Evolutionary conservation across 2,329 filamentous ascomycete species (phyloP).

Genomic region (Purpureocillium takamizusanense): DNA sequence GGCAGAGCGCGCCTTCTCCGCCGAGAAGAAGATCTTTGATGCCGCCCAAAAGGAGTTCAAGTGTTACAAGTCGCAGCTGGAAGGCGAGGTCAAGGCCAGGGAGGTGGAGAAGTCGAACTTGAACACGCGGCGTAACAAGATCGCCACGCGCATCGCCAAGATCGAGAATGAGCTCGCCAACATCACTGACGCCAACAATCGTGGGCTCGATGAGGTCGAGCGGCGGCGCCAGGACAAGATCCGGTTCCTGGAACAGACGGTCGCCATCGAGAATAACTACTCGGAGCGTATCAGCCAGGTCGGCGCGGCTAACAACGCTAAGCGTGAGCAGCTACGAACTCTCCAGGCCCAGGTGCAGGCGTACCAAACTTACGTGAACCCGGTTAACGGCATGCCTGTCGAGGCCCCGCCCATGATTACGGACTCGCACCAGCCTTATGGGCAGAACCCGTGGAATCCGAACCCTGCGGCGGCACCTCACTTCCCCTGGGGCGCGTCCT

Average conservation of each 20-base stretch:
- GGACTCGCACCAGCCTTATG: slow-evolving; percentile 10
- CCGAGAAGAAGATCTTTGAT: slow-evolving; percentile 53
- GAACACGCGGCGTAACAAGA: slow-evolving; percentile 63
- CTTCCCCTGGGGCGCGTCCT: slow-evolving; percentile 27
- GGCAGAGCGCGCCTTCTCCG: slow-evolving; percentile 41
- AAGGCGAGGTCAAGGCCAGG: slow-evolving; percentile 53
- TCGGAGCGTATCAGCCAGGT: slow-evolving; percentile 32
- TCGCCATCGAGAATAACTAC: slow-evolving; percentile 36
- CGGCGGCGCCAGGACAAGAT: slow-evolving; percentile 43
- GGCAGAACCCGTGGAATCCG: slow-evolving; percentile 23
- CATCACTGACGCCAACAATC: slow-evolving; percentile 59
- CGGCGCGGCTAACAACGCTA: slow-evolving; percentile 18
- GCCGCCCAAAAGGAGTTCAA: slow-evolving; percentile 44
- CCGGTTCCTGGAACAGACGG: slow-evolving; percentile 36
- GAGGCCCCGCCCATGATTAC: slow-evolving; percentile 13
- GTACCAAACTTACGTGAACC: slow-evolving; percentile 22
- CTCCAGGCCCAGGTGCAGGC: slow-evolving; percentile 22
- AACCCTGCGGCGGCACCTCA: slow-evolving; percentile 23
- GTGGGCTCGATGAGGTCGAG: slow-evolving; percentile 55
- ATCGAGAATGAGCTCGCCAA: slow-evolving; percentile 64
- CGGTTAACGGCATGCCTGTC: slow-evolving; percentile 21
- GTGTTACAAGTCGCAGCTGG: slow-evolving; percentile 50
- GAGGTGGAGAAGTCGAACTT: slow-evolving; percentile 55
- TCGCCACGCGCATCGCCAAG: slow-evolving; percentile 61
- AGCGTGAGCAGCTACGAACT: slow-evolving; percentile 19